phyloP scores from a whole-genome alignment of 2,329 filamentous ascomycete genomes.

The Penicillium hordei region DNA sequence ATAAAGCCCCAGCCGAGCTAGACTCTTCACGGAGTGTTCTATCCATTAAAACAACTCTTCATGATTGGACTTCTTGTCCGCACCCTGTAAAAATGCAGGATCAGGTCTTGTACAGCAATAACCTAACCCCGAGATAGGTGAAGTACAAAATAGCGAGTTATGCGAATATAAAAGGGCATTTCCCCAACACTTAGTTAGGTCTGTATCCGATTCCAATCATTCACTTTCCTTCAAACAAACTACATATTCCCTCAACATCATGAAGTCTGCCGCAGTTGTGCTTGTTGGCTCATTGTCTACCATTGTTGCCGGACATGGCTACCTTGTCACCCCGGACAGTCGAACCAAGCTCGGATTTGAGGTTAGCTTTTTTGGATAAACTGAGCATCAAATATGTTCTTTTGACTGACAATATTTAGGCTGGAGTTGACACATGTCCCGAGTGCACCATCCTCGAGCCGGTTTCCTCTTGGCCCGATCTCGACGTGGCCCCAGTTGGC shows the following conservation, averaged over 20 bases:
- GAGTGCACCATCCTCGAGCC: constrained; percentile 58
- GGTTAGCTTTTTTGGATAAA: constrained; percentile 30
- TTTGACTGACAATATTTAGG: constrained; percentile 29
- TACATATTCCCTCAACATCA: not conserved
- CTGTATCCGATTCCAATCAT: not conserved
- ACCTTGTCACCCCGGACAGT: constrained; percentile 47
- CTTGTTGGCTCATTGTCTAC: constrained; percentile 11
- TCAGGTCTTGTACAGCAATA: not conserved
- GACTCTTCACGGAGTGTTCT: not conserved
- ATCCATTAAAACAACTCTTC: no score
- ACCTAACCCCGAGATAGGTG: no score
- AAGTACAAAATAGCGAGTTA: not conserved
- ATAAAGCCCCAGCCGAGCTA: not conserved
- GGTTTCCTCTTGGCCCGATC: constrained; percentile 52
- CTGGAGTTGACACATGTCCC: constrained; percentile 53
- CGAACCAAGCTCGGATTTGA: constrained; percentile 48
- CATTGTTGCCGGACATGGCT: constrained; percentile 46
- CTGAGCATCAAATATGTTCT: not conserved
- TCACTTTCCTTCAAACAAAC: not conserved
- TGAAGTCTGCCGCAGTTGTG: not conserved
- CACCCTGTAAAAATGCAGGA: not conserved
- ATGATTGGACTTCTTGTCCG: constrained; percentile 3
- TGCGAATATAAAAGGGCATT: not conserved
- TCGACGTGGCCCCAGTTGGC: constrained; percentile 48
- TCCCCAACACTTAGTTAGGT: not conserved